Conservation (phyloP, 352 stramenopile genomes). For the Pythium aphanidermatum region DNA sequence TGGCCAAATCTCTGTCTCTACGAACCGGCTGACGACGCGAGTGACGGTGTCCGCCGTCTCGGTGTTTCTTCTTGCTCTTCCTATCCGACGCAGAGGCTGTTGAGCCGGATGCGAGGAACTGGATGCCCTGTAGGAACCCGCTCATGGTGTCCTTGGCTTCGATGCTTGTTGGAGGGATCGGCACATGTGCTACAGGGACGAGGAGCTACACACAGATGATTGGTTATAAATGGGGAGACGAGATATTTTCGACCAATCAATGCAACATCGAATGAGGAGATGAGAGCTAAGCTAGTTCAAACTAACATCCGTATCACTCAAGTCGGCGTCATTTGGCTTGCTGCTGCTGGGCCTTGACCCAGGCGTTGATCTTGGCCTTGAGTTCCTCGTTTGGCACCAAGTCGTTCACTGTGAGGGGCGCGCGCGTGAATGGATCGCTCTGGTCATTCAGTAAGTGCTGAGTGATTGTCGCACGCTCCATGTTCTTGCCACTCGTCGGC, state of each 20-base stretch:
- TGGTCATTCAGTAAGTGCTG: conserved; percentile 97
- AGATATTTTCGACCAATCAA: too few species aligned
- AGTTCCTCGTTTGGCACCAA: conserved; percentile 53
- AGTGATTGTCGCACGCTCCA: conserved; percentile 93
- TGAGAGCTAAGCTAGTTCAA: too few species aligned
- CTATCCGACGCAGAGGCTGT: conserved; percentile 12
- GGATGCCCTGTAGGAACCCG: conserved; percentile 55
- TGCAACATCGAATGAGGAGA: too few species aligned
- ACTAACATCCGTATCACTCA: too few species aligned
- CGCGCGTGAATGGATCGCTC: conserved; percentile 96
- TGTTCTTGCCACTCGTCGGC: conserved; percentile 83
- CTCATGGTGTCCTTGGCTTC: conserved; percentile 9
- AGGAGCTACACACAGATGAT: too few species aligned
- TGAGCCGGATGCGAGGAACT: conserved; percentile 47
- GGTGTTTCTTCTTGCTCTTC: conserved; percentile 16
- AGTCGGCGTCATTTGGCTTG: conserved; percentile 2
- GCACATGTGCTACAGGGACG: too few species aligned
- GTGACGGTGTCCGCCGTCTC: not conserved
- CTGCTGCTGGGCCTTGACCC: conserved; percentile 23
- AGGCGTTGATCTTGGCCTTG: conserved; percentile 63
- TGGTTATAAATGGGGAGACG: too few species aligned
- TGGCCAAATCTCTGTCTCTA: too few species aligned
- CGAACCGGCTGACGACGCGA: conserved; percentile 20
- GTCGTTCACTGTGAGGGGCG: conserved; percentile 73
- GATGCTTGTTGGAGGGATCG: not conserved